A percentile compares a stretch with the other conserved stretches of the same genome.
These are phyloP conservation scores for Syzygium aromaticum DNA, from an alignment of 345 rosid genomes.

Conservation along the genomic window DNA sequence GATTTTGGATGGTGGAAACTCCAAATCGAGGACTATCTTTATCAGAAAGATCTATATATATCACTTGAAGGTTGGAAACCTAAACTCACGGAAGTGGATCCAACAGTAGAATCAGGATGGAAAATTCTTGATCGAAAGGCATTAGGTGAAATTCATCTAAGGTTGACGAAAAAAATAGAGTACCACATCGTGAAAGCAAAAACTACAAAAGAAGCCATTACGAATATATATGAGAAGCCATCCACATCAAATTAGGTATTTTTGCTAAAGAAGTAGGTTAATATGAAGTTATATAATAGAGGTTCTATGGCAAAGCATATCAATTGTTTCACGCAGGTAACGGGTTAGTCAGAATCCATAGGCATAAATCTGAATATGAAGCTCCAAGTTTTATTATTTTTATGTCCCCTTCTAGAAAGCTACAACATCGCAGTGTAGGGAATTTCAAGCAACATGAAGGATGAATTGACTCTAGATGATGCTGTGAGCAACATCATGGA, in stretches of 20 bases:
- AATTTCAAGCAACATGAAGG: not conserved
- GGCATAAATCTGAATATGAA: too few relatives aligned
- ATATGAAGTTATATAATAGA: fast-evolving
- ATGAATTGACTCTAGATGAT: too few relatives aligned
- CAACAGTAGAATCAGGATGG: fast-evolving
- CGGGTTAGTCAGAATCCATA: fast-evolving
- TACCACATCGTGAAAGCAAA: too few relatives aligned
- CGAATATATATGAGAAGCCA: too few relatives aligned
- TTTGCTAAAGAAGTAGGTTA: too few relatives aligned
- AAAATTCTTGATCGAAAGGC: not conserved
- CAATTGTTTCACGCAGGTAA: fast-evolving
- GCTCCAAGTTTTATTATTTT: not conserved
- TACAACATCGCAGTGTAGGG: not conserved
- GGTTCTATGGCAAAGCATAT: too few relatives aligned
- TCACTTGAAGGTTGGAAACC: not conserved
- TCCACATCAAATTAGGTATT: not conserved
- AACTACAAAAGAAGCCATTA: not conserved
- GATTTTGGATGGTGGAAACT: not conserved
- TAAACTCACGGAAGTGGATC: not conserved
- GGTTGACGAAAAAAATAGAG: not conserved
- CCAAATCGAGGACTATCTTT: not conserved
- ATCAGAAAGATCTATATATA: fast-evolving
- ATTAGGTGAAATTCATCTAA: too few relatives aligned
- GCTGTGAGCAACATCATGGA: not conserved
- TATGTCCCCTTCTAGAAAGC: fast-evolving